These are phyloP conservation scores for Penicillium atrosanguineum DNA, from an alignment of 495 filamentous ascomycete genomes.

Conservation along the genomic window DNA sequence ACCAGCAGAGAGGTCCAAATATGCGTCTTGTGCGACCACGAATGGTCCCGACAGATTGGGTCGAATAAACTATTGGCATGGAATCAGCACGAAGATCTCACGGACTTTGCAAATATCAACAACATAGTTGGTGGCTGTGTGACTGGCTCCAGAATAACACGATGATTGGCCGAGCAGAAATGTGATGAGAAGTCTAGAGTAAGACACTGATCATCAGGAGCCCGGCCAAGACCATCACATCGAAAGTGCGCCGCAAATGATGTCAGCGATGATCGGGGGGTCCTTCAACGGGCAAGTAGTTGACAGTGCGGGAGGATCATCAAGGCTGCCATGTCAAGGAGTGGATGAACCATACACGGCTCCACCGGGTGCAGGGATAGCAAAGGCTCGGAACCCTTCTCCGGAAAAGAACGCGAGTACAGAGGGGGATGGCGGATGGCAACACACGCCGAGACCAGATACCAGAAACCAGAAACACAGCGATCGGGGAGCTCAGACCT, in stretches of 20 bases:
- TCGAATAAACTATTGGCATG: slow-evolving; percentile 5
- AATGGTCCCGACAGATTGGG: slow-evolving; percentile 12
- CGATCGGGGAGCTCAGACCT: slow-evolving; percentile 15
- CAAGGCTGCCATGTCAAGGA: neutral
- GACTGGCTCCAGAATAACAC: neutral
- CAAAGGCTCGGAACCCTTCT: neutral
- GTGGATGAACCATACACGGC: slow-evolving; percentile 14
- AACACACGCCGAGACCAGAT: neutral
- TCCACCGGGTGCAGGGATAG: slow-evolving; percentile 2
- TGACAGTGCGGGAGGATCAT: slow-evolving; percentile 8
- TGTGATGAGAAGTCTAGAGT: neutral
- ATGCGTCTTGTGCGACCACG: slow-evolving; percentile 11
- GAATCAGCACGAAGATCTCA: slow-evolving; percentile 14
- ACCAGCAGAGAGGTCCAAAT: neutral
- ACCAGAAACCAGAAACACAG: neutral
- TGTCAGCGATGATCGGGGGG: slow-evolving; percentile 5
- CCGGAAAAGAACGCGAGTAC: neutral
- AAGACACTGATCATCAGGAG: neutral
- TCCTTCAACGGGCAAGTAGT: slow-evolving; percentile 4
- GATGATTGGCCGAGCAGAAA: neutral
- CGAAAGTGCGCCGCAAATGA: slow-evolving; percentile 6
- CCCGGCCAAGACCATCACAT: slow-evolving; percentile 1
- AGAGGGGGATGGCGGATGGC: neutral
- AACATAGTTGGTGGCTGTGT: neutral
- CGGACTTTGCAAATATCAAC: slow-evolving; percentile 4